Base-by-base conservation (phyloP, 176 grass and related monocot genomes). In the Poa annua region DNA sequence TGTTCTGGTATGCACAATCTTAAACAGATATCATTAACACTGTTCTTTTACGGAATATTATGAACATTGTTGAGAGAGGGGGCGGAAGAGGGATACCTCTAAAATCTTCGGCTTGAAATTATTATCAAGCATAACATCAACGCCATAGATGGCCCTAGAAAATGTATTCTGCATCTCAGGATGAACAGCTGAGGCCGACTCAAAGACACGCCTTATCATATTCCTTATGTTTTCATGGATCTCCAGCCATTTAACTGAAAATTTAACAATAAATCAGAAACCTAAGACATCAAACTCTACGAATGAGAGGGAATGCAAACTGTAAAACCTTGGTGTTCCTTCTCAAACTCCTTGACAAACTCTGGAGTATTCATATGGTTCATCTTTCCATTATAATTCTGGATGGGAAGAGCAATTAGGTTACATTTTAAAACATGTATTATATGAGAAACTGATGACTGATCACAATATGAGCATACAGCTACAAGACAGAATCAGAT, bases 111-210 rank as follows among this genome's bases (percentile, higher is more conserved):
- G 90, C 77, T 86, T 88, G 79, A 90, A 98, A 57, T 65, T 75
- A 79, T 81, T 68, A 84, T 98, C 96, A 73, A 98, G 90, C 96
- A 98, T 98, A 60, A 98, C 88, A 82, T 98, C 96, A 33, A 95
- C 78, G 17, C 96, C 96, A 82, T 95, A 98, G 1, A 98, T 98
- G 81, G 96, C 96, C 84, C 96, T 86, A 29, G 84, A 91, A 36
- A 79, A 87, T 45, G 90, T 72, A 75, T 81, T 90, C 60, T 95
- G 92, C 92, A 98, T 98, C 82, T 93, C 96, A 61, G 96, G 92
- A 87, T 98, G 96, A 77, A 98, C 88, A 55, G 89, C 85, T n/a
- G 90, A 81, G 35, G 90, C 90, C 19, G 92, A 93, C 75, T 95
- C 95, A 74, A 98, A 98, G 62, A 93, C 48, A 24, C 64, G 50